Evolutionary conservation across 352 stramenopile species (phyloP), one percentile per base, ranked within the genome.

Genomic region (Phytopythium sindhum): DNA sequence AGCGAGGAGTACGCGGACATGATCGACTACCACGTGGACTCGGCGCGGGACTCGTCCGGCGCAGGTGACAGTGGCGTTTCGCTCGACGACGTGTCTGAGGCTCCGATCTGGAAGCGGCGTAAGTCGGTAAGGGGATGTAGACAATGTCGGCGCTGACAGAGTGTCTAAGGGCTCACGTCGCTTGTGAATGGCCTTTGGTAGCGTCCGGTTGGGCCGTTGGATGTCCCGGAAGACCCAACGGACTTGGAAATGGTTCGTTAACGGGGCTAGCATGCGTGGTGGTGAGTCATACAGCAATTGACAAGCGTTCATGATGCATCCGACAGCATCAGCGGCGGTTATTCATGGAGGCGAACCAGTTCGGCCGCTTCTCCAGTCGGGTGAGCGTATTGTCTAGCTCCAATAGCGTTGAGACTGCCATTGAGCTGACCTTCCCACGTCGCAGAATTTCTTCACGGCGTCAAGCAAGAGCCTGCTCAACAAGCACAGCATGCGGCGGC

Each of bases 1-100:
- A 55, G 64, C 17, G 81, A 89, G 2, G 81, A 90, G 48, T 91
- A 90, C 31, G 77, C 64, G 14, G 55, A 90, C 48, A 58, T 91
- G 29, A 90, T 90, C 65, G 83, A 91, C 54, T 84, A 66, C 29
- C 79, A 91, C 39, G 68, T 91, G 10, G 79, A 90, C 42, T 90
- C 82, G 31, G 77, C 82, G 12, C 72, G 82, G 7, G 73, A 77
- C 17, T 73, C 57, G 65, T 80, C 28, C 50, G 67, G 33, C 61
- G 65, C 44, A 19, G 72, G 47, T 0, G 63, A 68, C 42, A 4
- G 42, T 12, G 39, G 33, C 0, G 15, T 15, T 0, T 15, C 33
- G 9, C 53, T 59, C 55, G 23, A 64, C 31, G 6, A 65, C 55
- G 8, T 62, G 78, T 11, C 24, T 10, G 73, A 75, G 0, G 28